A percentile compares a stretch with the other conserved stretches of the same genome.
phyloP scores from a whole-genome alignment of 1,139 yeast species.

The Pneumocystis carinii region DNA sequence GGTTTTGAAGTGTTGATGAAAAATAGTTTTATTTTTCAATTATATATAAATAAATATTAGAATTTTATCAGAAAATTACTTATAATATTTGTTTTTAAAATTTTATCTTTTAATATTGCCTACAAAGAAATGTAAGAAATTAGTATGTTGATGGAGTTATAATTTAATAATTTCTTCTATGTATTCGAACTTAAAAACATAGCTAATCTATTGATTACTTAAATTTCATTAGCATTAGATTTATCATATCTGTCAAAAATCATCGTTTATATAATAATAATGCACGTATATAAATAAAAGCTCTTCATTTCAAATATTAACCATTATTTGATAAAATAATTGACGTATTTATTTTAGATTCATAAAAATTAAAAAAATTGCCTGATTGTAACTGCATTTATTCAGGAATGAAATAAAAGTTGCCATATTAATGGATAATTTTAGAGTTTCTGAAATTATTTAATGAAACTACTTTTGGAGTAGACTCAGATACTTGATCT shows the following conservation, averaged over 20 bases:
- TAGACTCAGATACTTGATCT: not conserved
- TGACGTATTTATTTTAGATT: not conserved
- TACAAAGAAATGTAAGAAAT: not conserved
- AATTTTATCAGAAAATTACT: not conserved
- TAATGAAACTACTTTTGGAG: not conserved
- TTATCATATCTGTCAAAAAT: not conserved
- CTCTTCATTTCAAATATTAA: not conserved
- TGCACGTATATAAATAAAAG: not conserved
- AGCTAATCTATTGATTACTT: not conserved
- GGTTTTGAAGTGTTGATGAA: not conserved
- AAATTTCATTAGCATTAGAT: not conserved
- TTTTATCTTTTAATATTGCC: not conserved
- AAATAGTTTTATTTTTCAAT: not conserved
- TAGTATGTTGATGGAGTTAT: not conserved
- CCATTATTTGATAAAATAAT: not conserved
- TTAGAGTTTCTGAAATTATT: not conserved
- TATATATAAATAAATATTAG: not conserved
- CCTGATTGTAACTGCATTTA: not conserved
- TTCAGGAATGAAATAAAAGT: not conserved
- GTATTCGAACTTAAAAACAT: not conserved
- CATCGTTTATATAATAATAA: not conserved
- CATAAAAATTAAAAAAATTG: not conserved
- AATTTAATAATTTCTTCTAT: not conserved
- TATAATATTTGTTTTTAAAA: not conserved
- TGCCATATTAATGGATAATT: not conserved